Evolutionary conservation across 345 rosid species (phyloP).

Genomic region (Brassica napus): DNA sequence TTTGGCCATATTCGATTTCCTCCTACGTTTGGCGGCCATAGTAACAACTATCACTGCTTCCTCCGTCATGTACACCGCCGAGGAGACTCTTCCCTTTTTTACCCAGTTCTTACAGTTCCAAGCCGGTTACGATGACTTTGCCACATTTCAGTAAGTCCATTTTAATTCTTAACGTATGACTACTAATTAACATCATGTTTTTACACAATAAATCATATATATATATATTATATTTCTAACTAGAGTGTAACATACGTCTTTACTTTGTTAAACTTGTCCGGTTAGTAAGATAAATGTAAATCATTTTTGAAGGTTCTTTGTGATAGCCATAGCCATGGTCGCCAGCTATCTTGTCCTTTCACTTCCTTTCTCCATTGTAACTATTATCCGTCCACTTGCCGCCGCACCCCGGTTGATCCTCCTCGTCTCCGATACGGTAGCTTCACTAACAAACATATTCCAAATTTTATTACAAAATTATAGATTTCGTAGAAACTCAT

Average conservation of each 20-base stretch:
- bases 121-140: conserved; percentile 78
- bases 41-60: conserved; percentile 55
- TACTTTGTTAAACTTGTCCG: not conserved
- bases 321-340: conserved; percentile 62
- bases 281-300: not conserved
- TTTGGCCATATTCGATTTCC: conserved; percentile 66
- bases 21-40: conserved; percentile 64
- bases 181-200: not conserved
- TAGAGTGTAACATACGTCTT: not conserved
- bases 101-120: conserved; percentile 86
- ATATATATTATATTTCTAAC: not conserved
- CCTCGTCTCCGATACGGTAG: conserved; percentile 68
- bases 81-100: conserved; percentile 82
- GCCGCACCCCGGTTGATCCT: conserved; percentile 59
- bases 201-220: not conserved
- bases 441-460: not conserved
- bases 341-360: conserved; percentile 76
- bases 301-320: conserved; percentile 60
- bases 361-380: conserved; percentile 71
- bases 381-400: conserved; percentile 74
- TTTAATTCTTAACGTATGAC: not conserved
- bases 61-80: conserved; percentile 61
- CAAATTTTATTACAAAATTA: not conserved
- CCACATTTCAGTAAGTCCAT: conserved; percentile 56
- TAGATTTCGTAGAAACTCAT: not conserved